Percentiles rank a stretch among this genome's conserved stretches.
phyloP scores from a whole-genome alignment of 306 rosid species.

The Cajanus cajan region DNA sequence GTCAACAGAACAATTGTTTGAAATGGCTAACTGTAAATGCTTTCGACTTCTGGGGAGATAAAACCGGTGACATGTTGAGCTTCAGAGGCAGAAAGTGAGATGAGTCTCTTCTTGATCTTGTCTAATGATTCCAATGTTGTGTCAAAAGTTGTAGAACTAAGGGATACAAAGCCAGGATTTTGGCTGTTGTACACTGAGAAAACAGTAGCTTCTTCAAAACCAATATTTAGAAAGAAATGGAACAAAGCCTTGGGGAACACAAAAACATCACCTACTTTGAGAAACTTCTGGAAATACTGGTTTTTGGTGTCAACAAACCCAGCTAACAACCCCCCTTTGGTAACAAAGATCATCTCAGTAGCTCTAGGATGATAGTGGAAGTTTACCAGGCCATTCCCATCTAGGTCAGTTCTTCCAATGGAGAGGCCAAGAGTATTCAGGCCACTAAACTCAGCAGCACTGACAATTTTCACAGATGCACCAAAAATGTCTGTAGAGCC shows the following conservation, averaged over 20 bases:
- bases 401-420: conserved; percentile 60
- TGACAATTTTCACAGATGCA: conserved; percentile 49
- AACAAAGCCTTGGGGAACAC: conserved; percentile 79
- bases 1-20: background rate
- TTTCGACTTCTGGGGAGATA: conserved; percentile 22
- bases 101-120: conserved; percentile 32
- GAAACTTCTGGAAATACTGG: conserved; percentile 43
- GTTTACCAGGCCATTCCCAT: conserved; percentile 44
- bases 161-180: conserved; percentile 60
- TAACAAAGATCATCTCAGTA: conserved; percentile 66
- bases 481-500: conserved; percentile 41
- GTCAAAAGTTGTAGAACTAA: conserved; percentile 34
- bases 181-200: conserved; percentile 74
- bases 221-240: conserved; percentile 58
- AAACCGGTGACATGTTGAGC: conserved; percentile 1
- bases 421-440: conserved; percentile 79
- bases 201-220: conserved; percentile 44
- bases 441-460: conserved; percentile 64
- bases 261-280: conserved; percentile 64
- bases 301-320: conserved; percentile 73
- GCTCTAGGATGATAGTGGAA: conserved; percentile 83
- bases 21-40: conserved; percentile 29
- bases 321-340: conserved; percentile 48
- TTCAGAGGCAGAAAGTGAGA: conserved; percentile 41
- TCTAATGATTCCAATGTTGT: conserved; percentile 37